A percentile compares a stretch with the other conserved stretches of the same genome.
Evolutionary conservation across 345 rosid genomes (phyloP).

Genomic region (Citrus cavaleriei): DNA sequence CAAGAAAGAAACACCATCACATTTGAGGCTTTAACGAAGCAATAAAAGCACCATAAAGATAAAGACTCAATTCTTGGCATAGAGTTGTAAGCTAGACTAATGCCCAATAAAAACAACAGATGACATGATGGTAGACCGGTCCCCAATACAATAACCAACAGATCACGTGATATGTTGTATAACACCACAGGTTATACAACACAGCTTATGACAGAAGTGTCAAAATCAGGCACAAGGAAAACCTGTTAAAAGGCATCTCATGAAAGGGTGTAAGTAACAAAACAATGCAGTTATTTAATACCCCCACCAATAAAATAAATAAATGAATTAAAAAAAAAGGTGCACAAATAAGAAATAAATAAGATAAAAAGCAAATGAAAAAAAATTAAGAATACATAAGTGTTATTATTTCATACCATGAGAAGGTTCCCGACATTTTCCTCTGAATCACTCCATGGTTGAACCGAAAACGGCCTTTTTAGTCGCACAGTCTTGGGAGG

Average conservation of each 20-base stretch:
- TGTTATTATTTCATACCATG: constrained; percentile 57
- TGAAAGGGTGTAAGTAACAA: neutral
- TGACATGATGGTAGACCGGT: neutral
- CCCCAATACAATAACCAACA: too few species aligned
- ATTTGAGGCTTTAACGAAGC: too few species aligned
- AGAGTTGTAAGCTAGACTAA: neutral
- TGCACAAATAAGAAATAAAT: too few species aligned
- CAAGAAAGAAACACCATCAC: too few species aligned
- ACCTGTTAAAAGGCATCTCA: neutral
- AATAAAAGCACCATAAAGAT: neutral
- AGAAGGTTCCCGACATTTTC: constrained; percentile 87
- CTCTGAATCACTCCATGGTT: constrained; percentile 86
- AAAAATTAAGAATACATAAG: neutral
- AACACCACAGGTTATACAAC: neutral
- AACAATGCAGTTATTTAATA: neutral
- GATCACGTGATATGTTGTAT: neutral
- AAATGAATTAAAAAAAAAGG: too few species aligned
- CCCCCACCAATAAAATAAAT: neutral
- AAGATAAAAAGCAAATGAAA: constrained; percentile 6
- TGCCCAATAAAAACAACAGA: neutral
- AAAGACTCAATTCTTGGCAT: neutral
- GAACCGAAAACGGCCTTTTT: constrained; percentile 70
- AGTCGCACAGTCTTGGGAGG: constrained; percentile 69
- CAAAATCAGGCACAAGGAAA: neutral
- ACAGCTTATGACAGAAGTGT: neutral